These are phyloP conservation scores for Salix brachista DNA, from an alignment of 345 rosid genomes.

Conservation along the genomic window DNA sequence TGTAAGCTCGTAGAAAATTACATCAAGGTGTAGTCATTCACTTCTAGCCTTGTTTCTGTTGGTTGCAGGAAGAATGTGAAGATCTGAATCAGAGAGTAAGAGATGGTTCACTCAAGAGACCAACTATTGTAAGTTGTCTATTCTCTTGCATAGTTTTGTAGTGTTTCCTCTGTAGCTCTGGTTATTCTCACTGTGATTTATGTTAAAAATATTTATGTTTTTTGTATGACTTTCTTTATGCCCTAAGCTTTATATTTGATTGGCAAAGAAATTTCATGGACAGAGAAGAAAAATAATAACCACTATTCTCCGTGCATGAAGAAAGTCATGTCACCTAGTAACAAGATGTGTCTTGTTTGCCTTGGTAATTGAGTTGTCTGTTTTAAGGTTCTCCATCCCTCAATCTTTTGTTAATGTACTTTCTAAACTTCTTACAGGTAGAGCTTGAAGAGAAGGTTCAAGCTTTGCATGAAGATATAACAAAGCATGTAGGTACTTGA, in stretches of 20 bases:
- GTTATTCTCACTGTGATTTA: not conserved
- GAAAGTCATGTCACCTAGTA: not conserved
- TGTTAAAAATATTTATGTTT: not conserved
- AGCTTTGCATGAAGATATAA: constrained; percentile 62
- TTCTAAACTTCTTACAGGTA: constrained; percentile 42
- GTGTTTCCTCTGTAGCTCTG: not conserved
- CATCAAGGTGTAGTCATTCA: not conserved
- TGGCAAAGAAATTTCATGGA: not conserved
- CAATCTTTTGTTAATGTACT: constrained; percentile 10
- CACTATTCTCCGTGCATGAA: not conserved
- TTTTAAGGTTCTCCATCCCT: not conserved
- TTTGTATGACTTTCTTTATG: not conserved
- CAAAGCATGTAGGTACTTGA: constrained; percentile 63
- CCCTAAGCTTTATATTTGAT: not conserved
- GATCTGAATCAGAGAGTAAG: constrained; percentile 58
- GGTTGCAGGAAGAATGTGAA: constrained; percentile 75
- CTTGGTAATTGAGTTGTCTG: not conserved
- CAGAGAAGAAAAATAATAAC: not conserved
- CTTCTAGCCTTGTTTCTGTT: constrained; percentile 18
- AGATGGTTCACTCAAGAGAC: constrained; percentile 52
- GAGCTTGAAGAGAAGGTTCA: constrained; percentile 64
- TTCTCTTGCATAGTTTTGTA: not conserved
- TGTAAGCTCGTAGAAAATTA: not conserved
- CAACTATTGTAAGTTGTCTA: constrained; percentile 54
- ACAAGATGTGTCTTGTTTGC: not conserved